Evolutionary conservation across 306 rosid species (phyloP).

Genomic region (Inga laurina): DNA sequence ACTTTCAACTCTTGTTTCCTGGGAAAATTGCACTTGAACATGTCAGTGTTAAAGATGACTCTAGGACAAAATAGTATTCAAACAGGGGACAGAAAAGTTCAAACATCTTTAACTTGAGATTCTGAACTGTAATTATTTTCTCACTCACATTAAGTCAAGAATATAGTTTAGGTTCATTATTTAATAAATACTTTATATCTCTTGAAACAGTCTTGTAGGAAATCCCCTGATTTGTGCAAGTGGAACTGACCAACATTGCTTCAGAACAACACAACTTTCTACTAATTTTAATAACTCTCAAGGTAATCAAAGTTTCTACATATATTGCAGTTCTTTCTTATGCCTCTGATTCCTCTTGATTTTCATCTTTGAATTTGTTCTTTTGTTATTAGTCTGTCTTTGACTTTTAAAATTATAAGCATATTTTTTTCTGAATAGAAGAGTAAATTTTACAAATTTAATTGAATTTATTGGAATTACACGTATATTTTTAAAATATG

Average conservation of each 20-base stretch:
- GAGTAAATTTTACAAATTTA: background rate
- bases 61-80: background rate
- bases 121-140: background rate
- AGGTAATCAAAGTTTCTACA: constrained; percentile 51
- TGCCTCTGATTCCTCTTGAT: background rate
- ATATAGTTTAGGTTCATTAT: background rate
- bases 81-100: background rate
- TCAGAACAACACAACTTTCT: constrained; percentile 45
- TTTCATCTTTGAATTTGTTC: background rate
- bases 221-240: constrained; percentile 76
- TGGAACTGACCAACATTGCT: constrained; percentile 62
- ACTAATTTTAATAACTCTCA: constrained; percentile 49
- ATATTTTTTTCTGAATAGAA: background rate
- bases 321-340: constrained; percentile 16
- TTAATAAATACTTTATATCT: background rate
- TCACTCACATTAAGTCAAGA: background rate
- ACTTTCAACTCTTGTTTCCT: background rate
- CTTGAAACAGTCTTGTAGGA: constrained; percentile 68
- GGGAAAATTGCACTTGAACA: background rate
- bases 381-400: background rate
- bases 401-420: background rate
- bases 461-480: background rate
- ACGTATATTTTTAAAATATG: background rate
- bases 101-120: background rate
- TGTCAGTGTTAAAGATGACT: background rate